phyloP scores from a whole-genome alignment of 257 asterid genomes.

The Solanum phureja region DNA sequence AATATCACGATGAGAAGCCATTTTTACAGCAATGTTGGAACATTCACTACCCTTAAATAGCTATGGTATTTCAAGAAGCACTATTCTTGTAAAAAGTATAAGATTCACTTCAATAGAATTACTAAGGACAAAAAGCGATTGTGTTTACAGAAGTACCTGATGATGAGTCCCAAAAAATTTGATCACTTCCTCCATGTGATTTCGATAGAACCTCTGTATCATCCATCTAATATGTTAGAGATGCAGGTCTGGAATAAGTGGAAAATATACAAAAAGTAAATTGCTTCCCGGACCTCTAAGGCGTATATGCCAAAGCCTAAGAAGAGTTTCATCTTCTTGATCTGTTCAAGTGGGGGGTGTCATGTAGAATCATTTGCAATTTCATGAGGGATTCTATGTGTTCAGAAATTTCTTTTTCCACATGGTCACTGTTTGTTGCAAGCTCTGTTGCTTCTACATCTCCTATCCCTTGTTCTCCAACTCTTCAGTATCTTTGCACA shows the following conservation, averaged over 20 bases:
- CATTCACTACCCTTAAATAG: neutral
- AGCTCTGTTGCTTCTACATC: neutral
- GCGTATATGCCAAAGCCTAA: neutral
- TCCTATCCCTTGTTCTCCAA: neutral
- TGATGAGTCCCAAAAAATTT: slow-evolving; percentile 94
- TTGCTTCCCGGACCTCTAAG: neutral
- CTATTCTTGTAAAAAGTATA: neutral
- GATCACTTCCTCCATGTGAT: slow-evolving; percentile 99
- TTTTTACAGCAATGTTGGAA: neutral
- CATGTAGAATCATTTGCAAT: neutral
- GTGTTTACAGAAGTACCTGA: slow-evolving; percentile 34
- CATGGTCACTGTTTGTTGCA: neutral
- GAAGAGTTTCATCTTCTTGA: neutral
- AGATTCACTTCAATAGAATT: neutral
- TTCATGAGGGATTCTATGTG: neutral
- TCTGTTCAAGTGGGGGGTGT: neutral
- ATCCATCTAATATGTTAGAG: slow-evolving; percentile 13
- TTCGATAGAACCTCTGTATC: slow-evolving; percentile 79
- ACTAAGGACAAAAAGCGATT: neutral
- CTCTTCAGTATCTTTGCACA: neutral
- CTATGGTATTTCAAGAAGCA: neutral
- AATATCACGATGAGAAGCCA: neutral
- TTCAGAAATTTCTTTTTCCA: neutral
- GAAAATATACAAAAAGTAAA: neutral
- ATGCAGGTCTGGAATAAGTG: neutral